Percentiles rank a stretch among this genome's conserved stretches.
Conservation (phyloP, 108 stramenopile genomes). For the Thalassiosira profunda region DNA sequence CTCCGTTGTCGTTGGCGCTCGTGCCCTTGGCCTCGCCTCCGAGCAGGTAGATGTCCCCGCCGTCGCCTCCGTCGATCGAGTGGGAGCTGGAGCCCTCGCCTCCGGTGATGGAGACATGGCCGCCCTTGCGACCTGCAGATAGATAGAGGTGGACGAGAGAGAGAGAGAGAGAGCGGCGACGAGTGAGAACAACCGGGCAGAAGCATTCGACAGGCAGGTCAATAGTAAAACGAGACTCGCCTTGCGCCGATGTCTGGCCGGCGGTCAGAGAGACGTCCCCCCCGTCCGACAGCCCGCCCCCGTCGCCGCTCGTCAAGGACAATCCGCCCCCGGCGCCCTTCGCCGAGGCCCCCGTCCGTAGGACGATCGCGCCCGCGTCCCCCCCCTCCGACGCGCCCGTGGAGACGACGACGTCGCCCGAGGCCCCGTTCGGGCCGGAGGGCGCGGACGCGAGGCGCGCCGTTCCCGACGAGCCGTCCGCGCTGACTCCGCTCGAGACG, state of each 20-base stretch:
- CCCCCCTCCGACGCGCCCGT: conserved; percentile 19
- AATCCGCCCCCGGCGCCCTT: conserved; percentile 51
- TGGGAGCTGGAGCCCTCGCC: conserved; percentile 57
- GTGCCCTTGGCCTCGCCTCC: conserved; percentile 61
- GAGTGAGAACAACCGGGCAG: too few species aligned
- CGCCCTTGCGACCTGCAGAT: conserved; percentile 37
- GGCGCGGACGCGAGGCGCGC: too few species aligned
- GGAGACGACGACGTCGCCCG: conserved; percentile 12
- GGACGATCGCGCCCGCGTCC: conserved; percentile 36
- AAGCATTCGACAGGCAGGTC: too few species aligned
- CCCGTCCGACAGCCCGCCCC: conserved; percentile 39
- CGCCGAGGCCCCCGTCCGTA: conserved; percentile 48
- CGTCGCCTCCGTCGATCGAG: conserved; percentile 62
- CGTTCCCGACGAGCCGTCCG: too few species aligned
- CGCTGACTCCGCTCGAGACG: conserved; percentile 28
- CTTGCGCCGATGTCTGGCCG: conserved; percentile 29
- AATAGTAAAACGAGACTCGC: too few species aligned
- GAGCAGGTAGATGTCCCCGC: conserved; percentile 56
- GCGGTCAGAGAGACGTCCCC: conserved; percentile 42
- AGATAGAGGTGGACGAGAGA: too few species aligned
- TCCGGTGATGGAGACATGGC: conserved; percentile 38
- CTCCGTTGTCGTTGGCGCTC: conserved; percentile 52
- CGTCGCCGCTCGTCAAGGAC: conserved; percentile 36
- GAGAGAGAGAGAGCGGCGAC: too few species aligned
- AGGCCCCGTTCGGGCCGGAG: conserved; percentile 22